phyloP scores from a whole-genome alignment of 225 moss, liverwort and hornwort species.

The Antitrichia curtipendula region DNA sequence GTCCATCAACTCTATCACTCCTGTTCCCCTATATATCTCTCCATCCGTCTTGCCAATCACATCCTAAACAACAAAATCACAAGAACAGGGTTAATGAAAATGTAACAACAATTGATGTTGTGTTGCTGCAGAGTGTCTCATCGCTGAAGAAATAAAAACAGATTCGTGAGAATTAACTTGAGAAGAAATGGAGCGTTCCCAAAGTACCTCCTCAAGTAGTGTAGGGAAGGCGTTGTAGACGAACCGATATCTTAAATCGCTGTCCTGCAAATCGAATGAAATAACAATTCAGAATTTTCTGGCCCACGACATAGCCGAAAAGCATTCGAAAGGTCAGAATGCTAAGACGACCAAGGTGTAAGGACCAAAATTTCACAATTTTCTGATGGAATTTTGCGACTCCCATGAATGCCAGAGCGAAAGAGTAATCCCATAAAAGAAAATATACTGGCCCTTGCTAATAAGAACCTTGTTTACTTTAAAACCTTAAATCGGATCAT shows the following conservation, averaged over 20 bases:
- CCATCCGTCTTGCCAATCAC: slow-evolving; percentile 69
- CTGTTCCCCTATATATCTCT: slow-evolving; percentile 47
- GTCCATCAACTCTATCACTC: slow-evolving; percentile 54
- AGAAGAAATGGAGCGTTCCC: not conserved
- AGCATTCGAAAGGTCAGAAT: not conserved
- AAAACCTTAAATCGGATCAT: not conserved
- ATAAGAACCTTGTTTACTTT: not conserved
- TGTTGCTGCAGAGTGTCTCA: not conserved
- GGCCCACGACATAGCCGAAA: not conserved
- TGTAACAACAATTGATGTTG: not conserved
- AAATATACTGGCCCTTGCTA: not conserved
- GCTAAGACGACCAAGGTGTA: not conserved
- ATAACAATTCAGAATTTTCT: not conserved
- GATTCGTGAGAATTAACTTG: not conserved
- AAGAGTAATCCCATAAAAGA: not conserved
- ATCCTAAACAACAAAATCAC: slow-evolving; percentile 11
- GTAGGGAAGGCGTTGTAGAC: slow-evolving; percentile 63
- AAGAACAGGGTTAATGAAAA: not conserved
- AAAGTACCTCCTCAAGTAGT: slow-evolving; percentile 38
- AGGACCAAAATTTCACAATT: not conserved
- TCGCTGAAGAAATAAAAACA: not conserved
- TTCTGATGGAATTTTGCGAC: not conserved
- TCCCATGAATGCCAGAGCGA: not conserved
- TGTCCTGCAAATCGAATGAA: slow-evolving; percentile 33
- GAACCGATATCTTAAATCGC: slow-evolving; percentile 70